Conservation (phyloP, 1,139 yeast genomes). For the Suhomyces yuchorum region DNA sequence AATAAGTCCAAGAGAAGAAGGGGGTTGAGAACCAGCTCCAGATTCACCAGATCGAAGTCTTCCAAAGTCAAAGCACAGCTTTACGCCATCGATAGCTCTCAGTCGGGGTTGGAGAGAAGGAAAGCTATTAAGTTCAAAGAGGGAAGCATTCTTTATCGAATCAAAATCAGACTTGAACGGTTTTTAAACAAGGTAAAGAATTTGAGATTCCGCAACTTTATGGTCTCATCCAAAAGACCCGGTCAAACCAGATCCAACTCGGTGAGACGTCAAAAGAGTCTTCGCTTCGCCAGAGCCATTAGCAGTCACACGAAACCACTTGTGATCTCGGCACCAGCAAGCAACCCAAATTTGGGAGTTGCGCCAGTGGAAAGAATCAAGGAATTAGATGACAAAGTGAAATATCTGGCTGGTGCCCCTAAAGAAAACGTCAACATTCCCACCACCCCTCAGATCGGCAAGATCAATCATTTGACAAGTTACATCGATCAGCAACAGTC, state of each 20-base stretch:
- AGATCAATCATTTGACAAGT: constrained; percentile 27
- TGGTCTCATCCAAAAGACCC: constrained; percentile 33
- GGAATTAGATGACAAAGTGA: constrained; percentile 29
- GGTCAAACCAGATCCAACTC: constrained; percentile 14
- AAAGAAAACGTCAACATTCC: constrained; percentile 12
- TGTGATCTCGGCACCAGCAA: constrained; percentile 29
- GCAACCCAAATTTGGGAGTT: constrained; percentile 34
- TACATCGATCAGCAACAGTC: constrained; percentile 36
- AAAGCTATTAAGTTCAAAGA: constrained; percentile 40
- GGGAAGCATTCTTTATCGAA: constrained; percentile 35
- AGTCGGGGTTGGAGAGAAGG: constrained; percentile 28
- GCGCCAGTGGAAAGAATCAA: constrained; percentile 22
- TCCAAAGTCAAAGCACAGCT: constrained; percentile 17
- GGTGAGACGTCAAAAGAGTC: constrained; percentile 9
- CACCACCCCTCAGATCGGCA: constrained; percentile 15
- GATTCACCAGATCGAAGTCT: constrained; percentile 13
- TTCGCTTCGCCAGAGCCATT: constrained; percentile 4
- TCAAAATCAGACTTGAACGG: constrained; percentile 31
- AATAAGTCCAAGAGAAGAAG: constrained; percentile 4
- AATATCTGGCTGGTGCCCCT: constrained; percentile 33
- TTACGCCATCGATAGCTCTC: constrained; percentile 17
- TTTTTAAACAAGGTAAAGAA: constrained; percentile 26
- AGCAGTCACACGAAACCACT: constrained; percentile 3
- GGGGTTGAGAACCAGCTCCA: constrained; percentile 2
- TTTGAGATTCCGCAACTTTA: constrained; percentile 27